Percentiles rank a stretch among this genome's conserved stretches.
Evolutionary conservation across 306 rosid genomes (phyloP).

Genomic region (Casuarina glauca): DNA sequence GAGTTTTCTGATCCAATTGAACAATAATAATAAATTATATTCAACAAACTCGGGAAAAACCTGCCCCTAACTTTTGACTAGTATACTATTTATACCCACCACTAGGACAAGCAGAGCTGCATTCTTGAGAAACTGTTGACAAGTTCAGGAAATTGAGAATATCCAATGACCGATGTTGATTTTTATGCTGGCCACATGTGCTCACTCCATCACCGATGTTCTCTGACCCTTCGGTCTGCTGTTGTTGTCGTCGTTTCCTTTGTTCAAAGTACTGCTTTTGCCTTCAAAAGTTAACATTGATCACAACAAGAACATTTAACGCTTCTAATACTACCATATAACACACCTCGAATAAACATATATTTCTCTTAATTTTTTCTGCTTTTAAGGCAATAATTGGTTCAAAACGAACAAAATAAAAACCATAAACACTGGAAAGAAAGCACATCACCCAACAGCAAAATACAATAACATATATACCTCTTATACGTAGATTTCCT

Average conservation of each 20-base stretch:
- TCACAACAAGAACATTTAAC: conserved; percentile 14
- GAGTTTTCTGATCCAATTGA: not conserved
- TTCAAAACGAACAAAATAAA: not conserved
- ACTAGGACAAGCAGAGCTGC: conserved; percentile 37
- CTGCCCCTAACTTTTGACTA: conserved; percentile 5
- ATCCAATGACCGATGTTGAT: conserved; percentile 72
- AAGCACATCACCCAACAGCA: conserved; percentile 6
- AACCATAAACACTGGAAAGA: not conserved
- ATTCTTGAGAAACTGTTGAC: conserved; percentile 50
- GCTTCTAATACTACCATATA: conserved; percentile 3
- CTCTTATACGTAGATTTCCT: conserved; percentile 78
- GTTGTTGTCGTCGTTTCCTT: conserved; percentile 69
- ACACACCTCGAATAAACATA: not conserved
- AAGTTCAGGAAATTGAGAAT: conserved; percentile 71
- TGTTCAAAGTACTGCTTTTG: conserved; percentile 96
- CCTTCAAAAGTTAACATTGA: conserved; percentile 42
- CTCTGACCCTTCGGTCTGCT: conserved; percentile 50
- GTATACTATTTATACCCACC: conserved; percentile 42
- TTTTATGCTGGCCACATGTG: conserved; percentile 38
- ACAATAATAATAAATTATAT: not conserved
- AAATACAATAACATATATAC: conserved; percentile 31
- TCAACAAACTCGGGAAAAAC: conserved; percentile 11
- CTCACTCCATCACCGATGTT: conserved; percentile 35
- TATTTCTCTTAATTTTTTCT: not conserved
- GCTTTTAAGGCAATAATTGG: not conserved